Evolutionary conservation across 495 filamentous ascomycete genomes (phyloP), one percentile per base, ranked within the genome.

Genomic region (Xylaria longipes): DNA sequence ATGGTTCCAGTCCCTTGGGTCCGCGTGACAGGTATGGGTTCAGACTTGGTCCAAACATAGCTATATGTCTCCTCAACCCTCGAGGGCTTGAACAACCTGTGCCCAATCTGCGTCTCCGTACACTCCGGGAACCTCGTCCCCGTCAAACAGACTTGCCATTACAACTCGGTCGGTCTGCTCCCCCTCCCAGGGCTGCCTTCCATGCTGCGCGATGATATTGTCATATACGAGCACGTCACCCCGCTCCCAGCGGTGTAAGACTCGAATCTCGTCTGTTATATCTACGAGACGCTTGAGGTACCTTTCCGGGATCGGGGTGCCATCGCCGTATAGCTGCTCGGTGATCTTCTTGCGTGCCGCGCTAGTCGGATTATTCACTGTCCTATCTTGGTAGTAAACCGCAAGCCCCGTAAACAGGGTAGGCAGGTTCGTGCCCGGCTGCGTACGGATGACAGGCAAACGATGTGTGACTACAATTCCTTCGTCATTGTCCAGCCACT

Each of bases 401-500:
- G 84, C 85, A 17, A 86, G 70, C 15, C 82, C 83, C 17, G 85
- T 88, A 67, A 87, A 88, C n/a, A 87, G 78, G n/a, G 81, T 81
- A 5, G 83, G 82, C n/a, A 86, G 67, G 46, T 82, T 84, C 0
- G 84, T 88, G 5, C 79, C 80, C 0, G 82, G 84, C 64, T 89
- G 85, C 1, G 83, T 83, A 37, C 83, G 80, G 31, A 87, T 81
- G 0, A 77, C 84, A 65, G 75, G 68, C 12, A 69, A 70, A 46
- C 27, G 68, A 76, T 78, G 75, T 1, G 86, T 86, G 22, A 88
- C 70, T 12, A 81, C 78, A 65, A 76, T 84, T 80, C 73, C 80
- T 39, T 83, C 81, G 54, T 82, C 82, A 31, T 74, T 78, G n/a
- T 29, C 60, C 6, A 63, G 14, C 87, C 85, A 89, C 52, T 84